Percentiles rank a stretch among this genome's conserved stretches.
Conservation (phyloP, 805 yeast species). For the Kluyveromyces nonfermentans region DNA sequence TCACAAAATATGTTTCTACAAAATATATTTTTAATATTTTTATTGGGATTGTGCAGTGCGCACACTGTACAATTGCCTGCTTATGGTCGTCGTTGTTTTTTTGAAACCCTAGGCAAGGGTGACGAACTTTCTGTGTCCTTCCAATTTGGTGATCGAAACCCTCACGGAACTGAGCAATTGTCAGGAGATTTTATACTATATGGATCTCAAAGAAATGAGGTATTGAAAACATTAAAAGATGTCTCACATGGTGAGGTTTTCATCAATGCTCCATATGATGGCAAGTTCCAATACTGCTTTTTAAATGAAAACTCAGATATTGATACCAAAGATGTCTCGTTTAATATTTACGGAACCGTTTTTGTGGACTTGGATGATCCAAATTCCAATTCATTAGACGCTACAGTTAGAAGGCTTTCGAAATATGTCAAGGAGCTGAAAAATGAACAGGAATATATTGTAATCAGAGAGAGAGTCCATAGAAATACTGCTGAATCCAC, state of each 20-base stretch:
- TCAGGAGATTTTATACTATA: constrained; percentile 56
- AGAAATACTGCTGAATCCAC: constrained; percentile 98
- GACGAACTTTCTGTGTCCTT: constrained; percentile 83
- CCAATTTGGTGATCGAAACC: constrained; percentile 90
- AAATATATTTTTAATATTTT: neutral
- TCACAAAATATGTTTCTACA: neutral
- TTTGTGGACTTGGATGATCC: constrained; percentile 75
- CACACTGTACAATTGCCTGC: constrained; percentile 81
- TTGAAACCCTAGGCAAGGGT: constrained; percentile 67
- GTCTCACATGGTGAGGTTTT: constrained; percentile 76
- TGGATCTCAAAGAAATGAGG: constrained; percentile 34
- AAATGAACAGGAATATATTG: constrained; percentile 85
- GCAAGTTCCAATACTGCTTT: constrained; percentile 83
- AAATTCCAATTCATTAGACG: constrained; percentile 69
- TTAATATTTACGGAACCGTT: constrained; percentile 89
- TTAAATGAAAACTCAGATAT: constrained; percentile 70
- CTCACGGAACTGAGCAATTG: constrained; percentile 56
- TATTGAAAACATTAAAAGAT: constrained; percentile 40
- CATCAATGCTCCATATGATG: constrained; percentile 53
- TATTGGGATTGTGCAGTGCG: constrained; percentile 31
- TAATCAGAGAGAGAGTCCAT: constrained; percentile 93
- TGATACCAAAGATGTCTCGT: constrained; percentile 82
- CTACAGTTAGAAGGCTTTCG: constrained; percentile 66
- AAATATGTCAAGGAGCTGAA: constrained; percentile 77
- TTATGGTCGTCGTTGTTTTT: constrained; percentile 80